Base-by-base conservation (phyloP, 1,284 basidiomycete genomes). In the Papiliotrema fonsecae region DNA sequence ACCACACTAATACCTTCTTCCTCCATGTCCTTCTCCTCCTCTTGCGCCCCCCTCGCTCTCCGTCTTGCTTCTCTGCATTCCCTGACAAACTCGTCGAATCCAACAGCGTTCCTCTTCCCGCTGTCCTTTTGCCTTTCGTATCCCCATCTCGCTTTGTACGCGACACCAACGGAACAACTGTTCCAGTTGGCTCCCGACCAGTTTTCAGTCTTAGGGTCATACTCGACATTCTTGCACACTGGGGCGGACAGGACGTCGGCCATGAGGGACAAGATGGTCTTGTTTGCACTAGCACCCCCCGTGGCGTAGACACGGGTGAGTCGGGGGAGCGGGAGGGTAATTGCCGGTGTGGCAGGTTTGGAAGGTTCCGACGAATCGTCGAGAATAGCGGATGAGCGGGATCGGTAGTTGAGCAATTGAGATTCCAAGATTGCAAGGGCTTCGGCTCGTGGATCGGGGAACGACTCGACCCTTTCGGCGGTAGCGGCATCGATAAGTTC, bases 341-440 rank as follows among this genome's bases (percentile, higher is more conserved):
- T 39, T 69, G 45, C 45, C 6, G 56, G 43, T 1, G 56, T 50
- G 70, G 0, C 47, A 22, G 47, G 56, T 14, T 21, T 49, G 48
- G 22, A 46, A 4, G 54, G 45, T 6, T 16, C 24, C 28, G 38
- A n/a, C 85, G 81, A 37, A 82, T 82, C 51, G 79, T 80, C 72
- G 85, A 89, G 51, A 82, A 89, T 63, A 18, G 64, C 54, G 16
- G 56, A 51, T 9, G 64, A 62, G 16, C 69, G 58, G 11, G 62
- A 57, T 24, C 60, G 55, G 51, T 70, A 71, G 44, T 66, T 67
- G 49, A 92, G 76, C 65, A 92, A 81, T 64, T 93, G 89, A 0
- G 87, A 88, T 70, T 90, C 86, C 56, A 93, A 76, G 56, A 93
- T 87, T 5, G 87, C 84, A n/a, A 86, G 80, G 3, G 87, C 82